Base-by-base conservation (phyloP, 2,329 filamentous ascomycete genomes). In the Fusarium sp. region DNA sequence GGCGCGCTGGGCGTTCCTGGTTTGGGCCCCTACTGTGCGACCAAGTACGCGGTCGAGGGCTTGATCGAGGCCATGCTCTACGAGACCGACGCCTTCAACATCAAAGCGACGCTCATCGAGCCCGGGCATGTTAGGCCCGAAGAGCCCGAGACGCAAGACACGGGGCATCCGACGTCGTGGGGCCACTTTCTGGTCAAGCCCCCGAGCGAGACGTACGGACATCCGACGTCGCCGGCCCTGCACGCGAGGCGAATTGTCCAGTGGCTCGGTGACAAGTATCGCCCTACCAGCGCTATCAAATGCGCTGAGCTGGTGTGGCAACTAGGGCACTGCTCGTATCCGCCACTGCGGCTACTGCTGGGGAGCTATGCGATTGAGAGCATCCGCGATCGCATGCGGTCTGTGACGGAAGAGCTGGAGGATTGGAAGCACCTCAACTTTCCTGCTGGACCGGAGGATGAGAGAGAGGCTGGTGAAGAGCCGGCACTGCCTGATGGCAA, bases 61-160 rank as follows among this genome's bases (percentile, higher is more conserved):
- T 80, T 99, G 49, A 93, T 98, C 67, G 95, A 99, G 76, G 93
- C 92, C 14, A 94, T 99, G 91, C 83, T 97, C 14, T 98, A 98
- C 76, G 95, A 99, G 74, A 89, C 96, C 33, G 93, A 97, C 65
- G 76, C 80, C 0, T 97, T 96, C 77, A 94, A 95, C 72, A 90
- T 98, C 75, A 97, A 96, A 76, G 92, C 92, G 1, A 97, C 94
- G 3, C 83, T 99, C 6, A 93, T 98, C 1, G 92, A 97, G 71
- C 93, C 94, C 1, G 93, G 93, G 0, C 85, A 97, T 64, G 90
- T 97, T 62, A 84, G 93, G 6, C 84, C 93, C 6, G 94, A 98
- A 74, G 93, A 98, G 71, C 86, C 87, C 13, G 85, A 88, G 49
- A 80, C 77, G 6, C 70, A 71, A 23, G 71, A 75, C 55, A 81